phyloP scores from a whole-genome alignment of 108 stramenopile genomes.

The Cyclotella atomus region DNA sequence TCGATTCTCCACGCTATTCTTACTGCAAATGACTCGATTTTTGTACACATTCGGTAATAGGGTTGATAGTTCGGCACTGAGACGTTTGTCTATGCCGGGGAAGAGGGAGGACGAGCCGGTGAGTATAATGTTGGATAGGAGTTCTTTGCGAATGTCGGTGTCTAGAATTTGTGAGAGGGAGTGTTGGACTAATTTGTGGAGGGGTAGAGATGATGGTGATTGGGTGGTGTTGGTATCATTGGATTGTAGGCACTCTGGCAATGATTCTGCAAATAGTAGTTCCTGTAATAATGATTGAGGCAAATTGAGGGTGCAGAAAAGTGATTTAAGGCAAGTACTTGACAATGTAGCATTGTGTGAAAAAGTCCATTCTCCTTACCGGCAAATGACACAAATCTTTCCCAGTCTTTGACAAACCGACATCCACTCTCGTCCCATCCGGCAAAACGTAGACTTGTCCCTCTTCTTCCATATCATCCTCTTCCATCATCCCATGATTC shows the following conservation, averaged over 20 bases:
- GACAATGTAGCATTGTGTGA: not conserved
- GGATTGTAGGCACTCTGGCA: slow-evolving; percentile 54
- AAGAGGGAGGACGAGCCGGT: slow-evolving; percentile 73
- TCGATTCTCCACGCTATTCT: slow-evolving; percentile 72
- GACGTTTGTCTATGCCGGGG: slow-evolving; percentile 67
- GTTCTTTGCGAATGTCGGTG: slow-evolving; percentile 83
- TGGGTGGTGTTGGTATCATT: slow-evolving; percentile 29
- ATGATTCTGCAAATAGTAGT: slow-evolving; percentile 63
- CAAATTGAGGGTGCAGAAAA: no score
- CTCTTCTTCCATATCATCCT: slow-evolving; percentile 20
- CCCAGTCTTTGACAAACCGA: slow-evolving; percentile 54
- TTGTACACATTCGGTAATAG: slow-evolving; percentile 66
- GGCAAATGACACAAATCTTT: slow-evolving; percentile 65
- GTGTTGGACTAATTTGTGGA: slow-evolving; percentile 71
- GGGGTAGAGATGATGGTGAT: slow-evolving; percentile 46
- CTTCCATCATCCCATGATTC: slow-evolving; percentile 19
- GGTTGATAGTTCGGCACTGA: slow-evolving; percentile 65
- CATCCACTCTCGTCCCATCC: slow-evolving; percentile 70
- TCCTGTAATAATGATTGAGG: slow-evolving; percentile 34
- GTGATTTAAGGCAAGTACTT: not conserved
- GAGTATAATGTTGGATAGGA: slow-evolving; percentile 72
- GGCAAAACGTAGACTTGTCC: slow-evolving; percentile 58
- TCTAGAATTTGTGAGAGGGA: slow-evolving; percentile 79
- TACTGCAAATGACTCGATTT: slow-evolving; percentile 70
- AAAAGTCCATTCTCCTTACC: slow-evolving; percentile 1